Base-by-base conservation (phyloP, 2,329 filamentous ascomycete species). In the Penicillium oxalicum region DNA sequence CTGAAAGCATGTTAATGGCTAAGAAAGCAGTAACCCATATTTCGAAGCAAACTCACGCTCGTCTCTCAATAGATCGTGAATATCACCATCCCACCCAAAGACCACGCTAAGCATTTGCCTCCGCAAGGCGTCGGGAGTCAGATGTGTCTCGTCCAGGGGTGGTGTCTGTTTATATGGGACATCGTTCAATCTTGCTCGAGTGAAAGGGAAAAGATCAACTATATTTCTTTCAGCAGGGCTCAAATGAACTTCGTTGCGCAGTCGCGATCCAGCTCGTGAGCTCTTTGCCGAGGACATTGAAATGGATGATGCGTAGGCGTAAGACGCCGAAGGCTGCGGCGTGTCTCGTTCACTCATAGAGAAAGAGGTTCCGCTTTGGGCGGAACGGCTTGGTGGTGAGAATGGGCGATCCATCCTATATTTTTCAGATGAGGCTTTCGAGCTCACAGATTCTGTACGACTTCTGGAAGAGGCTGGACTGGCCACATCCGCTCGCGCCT, bases 51-150 rank as follows among this genome's bases (percentile, higher is more conserved):
- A 70, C 75, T 66, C 70, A 79, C 78, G 77, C 67, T 98, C 93
- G 65, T 97, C 91, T 8, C 83, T 80, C 46, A 98, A 82, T 42
- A 98, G 71, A 39, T 84, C 84, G 40, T 89, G 80, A 36, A 91
- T 83, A 58, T 95, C 88, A 47, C 84, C 84, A 45, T 91, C 84
- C 91, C 93, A 98, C 3, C 93, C 93, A 67, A 98, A 98, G 2
- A 98, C 90, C 5, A 91, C 86, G 57, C 80, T 88, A 4, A 98
- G 78, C 91, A 98, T 96, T 67, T 96, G 91, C 40, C 79, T 80
- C 41, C 91, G 83, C 39, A 96, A 77, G 57, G 95, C 85, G 58
- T 96, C 86, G 7, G 82, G 70, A 5, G 86, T 87, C 25, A 88
- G 70, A 27, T 77, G 78, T 3, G 74, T 68, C 47, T 81, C 77